Evolutionary conservation across 2,329 filamentous ascomycete genomes (phyloP).

Genomic region (Fusarium phyllophilum): DNA sequence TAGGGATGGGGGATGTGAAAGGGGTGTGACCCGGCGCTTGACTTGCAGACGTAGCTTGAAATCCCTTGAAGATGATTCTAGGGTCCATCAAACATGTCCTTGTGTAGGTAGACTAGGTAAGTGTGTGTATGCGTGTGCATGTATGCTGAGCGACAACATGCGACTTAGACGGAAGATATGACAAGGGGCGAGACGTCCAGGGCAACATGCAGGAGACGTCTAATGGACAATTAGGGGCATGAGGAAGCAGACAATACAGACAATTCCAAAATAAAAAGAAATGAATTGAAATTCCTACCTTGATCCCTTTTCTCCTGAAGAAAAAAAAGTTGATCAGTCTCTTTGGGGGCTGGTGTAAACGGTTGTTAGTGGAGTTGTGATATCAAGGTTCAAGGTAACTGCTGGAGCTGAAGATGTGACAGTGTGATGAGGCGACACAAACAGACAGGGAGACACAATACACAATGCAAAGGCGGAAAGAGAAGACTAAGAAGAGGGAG

Average conservation of each 20-base stretch:
- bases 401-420: constrained; percentile 39
- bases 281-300: constrained; percentile 18
- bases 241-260: neutral
- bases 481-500: constrained; percentile 36
- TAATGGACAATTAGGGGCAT: constrained; percentile 10
- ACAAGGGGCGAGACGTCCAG: constrained; percentile 5
- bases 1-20: constrained; percentile 41
- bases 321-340: constrained; percentile 20
- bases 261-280: neutral
- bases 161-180: constrained; percentile 20
- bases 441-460: constrained; percentile 12
- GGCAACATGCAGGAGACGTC: constrained; percentile 22
- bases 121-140: constrained; percentile 25
- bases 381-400: constrained; percentile 14
- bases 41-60: constrained; percentile 46
- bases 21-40: constrained; percentile 49
- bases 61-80: constrained; percentile 36
- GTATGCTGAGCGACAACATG: constrained; percentile 35
- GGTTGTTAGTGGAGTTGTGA: constrained; percentile 36
- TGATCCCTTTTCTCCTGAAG: neutral
- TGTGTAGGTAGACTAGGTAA: neutral
- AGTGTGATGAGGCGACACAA: constrained; percentile 40
- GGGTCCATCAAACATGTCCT: constrained; percentile 28
- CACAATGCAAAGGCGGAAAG: constrained; percentile 35
- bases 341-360: constrained; percentile 23